Base-by-base conservation (phyloP, 192 early-diverging fungal species). In the Dissophora globulifera region DNA sequence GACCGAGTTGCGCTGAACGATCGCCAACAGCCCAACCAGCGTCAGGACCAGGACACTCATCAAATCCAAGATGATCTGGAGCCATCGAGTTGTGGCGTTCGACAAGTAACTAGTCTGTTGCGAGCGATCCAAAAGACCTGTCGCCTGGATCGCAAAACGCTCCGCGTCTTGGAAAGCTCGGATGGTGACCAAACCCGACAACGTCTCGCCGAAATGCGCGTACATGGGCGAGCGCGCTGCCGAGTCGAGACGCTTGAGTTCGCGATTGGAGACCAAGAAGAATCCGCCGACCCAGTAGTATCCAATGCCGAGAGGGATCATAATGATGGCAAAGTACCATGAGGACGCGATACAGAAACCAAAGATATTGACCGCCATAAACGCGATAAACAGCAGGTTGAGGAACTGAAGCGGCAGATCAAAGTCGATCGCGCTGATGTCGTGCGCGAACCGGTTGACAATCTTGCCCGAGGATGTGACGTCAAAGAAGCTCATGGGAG, bases 401-500 rank as follows among this genome's bases (percentile, higher is more conserved):
- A 53, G 30, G 31, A 79, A 56, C 10, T 69, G 62, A 20, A 67
- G 35, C 10, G 82, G 81, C 10, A 88, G 61, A 16, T 70, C 51
- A 61, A 89, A 81, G 63, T 91, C 92, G 22, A 92, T 72, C 31
- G 85, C 85, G 71, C 87, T 85, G 68, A 87, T 85, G 71, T 94
- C 93, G 59, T 92, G 91, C 43, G 89, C 86, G 55, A 94, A 93
- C n/a, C 93, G 87, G 68, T 94, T 91, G 33, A 93, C 65, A 58
- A 94, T 84, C 43, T 92, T 87, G 19, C 93, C 90, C 1, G 88
- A 69, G 6, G 91, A 90, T 0, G 91, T 90, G 5, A 85, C 74
- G 49, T 86, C 85, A 63, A 86, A 86, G 61, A 81, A 86, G 27
- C 56, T 57, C 79, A 82, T 82, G 2, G 85, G 85, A 1, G 85